Evolutionary conservation across 1,284 basidiomycete species (phyloP), one percentile per base, ranked within the genome.

Genomic region (Stygiomarasmius scandens): DNA sequence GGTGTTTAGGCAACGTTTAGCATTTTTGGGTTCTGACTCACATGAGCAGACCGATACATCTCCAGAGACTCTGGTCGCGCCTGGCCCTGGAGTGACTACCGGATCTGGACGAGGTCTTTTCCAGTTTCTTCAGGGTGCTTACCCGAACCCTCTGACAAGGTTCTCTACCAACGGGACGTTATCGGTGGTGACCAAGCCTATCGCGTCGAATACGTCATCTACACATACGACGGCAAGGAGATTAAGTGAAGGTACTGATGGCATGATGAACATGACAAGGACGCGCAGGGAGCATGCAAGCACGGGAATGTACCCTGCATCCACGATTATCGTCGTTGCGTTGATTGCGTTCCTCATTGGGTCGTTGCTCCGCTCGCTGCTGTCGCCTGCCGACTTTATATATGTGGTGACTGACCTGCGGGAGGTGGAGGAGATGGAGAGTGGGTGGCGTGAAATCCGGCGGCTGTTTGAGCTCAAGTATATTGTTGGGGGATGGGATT

Each of bases 271-370:
- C 49, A 34, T 38, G 29, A 27, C 45, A 53, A 25, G 24, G 36
- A 47, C 24, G 46, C 55, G 16, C 44, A 57, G 41, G 49, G 60
- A 14, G 16, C 55, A 53, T 41, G 57, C 34, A 60, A 67, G 44
- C 46, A 59, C 54, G 60, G 55, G 60, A 46, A 63, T 53, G 48
- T 83, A 78, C 64, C 72, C 81, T 49, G 63, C 89, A 62, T 85
- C 86, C 52, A 85, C 83, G 44, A 72, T 96, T 54, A 69, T 98
- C 61, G 77, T 96, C 57, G 84, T 91, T 16, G 93, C 88, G 47
- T 71, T 98, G 61, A 91, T 96, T 61, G 90, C 92, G 36, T 96
- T 98, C 73, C 77, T 99, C 62, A 79, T 98, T 61, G 96, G 96
- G 36, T 96, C 93, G 11, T 77, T 99, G 50, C 73, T 96, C 60